These are phyloP conservation scores for Botrytis medusae DNA, from an alignment of 2,329 filamentous ascomycete species.

Conservation along the genomic window DNA sequence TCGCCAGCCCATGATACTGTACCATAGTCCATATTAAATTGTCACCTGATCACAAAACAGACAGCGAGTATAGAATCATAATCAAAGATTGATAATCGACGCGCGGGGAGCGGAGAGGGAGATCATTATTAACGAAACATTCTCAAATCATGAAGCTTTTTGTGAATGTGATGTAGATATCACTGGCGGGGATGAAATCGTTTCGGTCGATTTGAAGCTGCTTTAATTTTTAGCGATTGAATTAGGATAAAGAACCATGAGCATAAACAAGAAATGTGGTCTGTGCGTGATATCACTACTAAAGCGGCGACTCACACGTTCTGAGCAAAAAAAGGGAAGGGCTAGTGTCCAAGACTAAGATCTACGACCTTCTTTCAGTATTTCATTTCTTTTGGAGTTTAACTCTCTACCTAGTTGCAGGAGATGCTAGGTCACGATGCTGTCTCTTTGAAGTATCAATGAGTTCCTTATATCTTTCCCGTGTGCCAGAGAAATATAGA, in stretches of 20 bases:
- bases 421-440: not conserved
- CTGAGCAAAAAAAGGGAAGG: no score
- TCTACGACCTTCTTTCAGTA: not conserved
- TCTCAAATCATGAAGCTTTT: no score
- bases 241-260: no score
- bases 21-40: not conserved
- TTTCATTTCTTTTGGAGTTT: not conserved
- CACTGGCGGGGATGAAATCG: not conserved
- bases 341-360: not conserved
- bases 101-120: no score
- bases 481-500: rapidly evolving
- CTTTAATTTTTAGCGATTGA: not conserved
- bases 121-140: no score
- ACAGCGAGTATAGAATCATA: rapidly evolving
- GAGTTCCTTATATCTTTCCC: not conserved
- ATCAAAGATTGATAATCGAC: not conserved
- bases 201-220: not conserved
- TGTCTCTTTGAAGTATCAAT: no score
- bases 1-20: not conserved
- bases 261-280: not conserved
- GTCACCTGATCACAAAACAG: not conserved
- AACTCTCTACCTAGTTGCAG: not conserved
- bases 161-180: not conserved
- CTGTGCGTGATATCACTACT: rapidly evolving
- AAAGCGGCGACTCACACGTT: not conserved